These are phyloP conservation scores for Calonectria pseudoturangicola DNA, from an alignment of 2,329 filamentous ascomycete genomes.

Conservation along the genomic window DNA sequence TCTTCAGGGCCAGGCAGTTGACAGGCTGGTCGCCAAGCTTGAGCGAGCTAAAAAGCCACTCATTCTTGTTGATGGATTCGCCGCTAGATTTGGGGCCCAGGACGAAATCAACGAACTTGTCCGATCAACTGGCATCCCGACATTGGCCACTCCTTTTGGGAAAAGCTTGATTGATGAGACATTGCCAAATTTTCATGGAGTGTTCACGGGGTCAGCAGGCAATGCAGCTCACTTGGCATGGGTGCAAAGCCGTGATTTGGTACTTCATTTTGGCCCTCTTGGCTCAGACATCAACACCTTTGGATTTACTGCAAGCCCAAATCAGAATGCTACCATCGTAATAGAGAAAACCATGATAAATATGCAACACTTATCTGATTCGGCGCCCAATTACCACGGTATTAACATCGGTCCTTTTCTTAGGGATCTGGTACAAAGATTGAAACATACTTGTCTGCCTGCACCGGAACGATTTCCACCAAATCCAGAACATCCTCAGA, in stretches of 20 bases:
- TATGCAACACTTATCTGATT: background rate
- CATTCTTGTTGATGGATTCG: conserved; percentile 72
- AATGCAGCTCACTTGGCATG: background rate
- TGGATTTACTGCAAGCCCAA: conserved; percentile 19
- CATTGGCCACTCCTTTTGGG: conserved; percentile 67
- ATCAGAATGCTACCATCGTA: background rate
- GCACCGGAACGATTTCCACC: background rate
- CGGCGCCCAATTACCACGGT: background rate
- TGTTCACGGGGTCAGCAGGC: conserved; percentile 58
- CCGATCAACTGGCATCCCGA: conserved; percentile 66
- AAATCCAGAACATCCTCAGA: background rate
- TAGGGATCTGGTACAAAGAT: background rate
- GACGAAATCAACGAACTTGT: conserved; percentile 65
- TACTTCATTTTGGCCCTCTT: conserved; percentile 39
- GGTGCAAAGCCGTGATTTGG: conserved; percentile 22
- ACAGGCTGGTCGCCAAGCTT: conserved; percentile 53
- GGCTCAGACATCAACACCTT: conserved; percentile 42
- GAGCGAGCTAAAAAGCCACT: conserved; percentile 67
- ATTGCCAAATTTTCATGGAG: conserved; percentile 67
- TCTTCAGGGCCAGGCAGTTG: background rate
- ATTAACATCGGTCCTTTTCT: background rate
- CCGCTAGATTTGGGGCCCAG: conserved; percentile 62
- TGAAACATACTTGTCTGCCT: background rate
- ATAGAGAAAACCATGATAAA: background rate
- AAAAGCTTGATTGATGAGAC: conserved; percentile 71